Base-by-base conservation (phyloP, 257 asterid species). In the Nicotiana undulata region DNA sequence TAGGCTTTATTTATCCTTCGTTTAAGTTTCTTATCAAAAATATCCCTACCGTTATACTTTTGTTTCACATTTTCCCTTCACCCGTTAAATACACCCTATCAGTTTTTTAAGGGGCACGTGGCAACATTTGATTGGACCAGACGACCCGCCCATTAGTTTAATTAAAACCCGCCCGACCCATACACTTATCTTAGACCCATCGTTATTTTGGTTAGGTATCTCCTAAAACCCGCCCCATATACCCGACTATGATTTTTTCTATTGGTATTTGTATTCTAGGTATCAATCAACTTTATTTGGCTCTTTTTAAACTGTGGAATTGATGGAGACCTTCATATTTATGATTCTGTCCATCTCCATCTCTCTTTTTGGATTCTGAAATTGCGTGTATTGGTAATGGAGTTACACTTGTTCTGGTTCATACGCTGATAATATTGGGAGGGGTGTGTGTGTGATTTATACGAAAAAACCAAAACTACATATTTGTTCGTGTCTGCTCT, bases 201-300 rank as follows among this genome's bases (percentile, higher is more conserved):
- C n/a, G n/a, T n/a, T n/a, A n/a, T n/a, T n/a, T n/a, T n/a, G n/a
- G n/a, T n/a, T n/a, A n/a, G n/a, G n/a, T n/a, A n/a, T n/a, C n/a
- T n/a, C n/a, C n/a, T n/a, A n/a, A n/a, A n/a, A n/a, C n/a, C n/a
- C n/a, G n/a, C n/a, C n/a, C n/a, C n/a, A 68, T 68, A 3, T 37
- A n/a, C 56, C 52, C 31, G 6, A 40, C 31, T n/a, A 20, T 40
- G 76, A 20, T 11, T 15, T 37, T n/a, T 67, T 22, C 22, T 5
- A 4, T 72, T 46, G 37, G 22, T 72, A 6, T 22, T 72, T 77
- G 22, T 20, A 34, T 67, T 82, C 77, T 86, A 93, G 98, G 99
- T 95, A 95, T 83, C 99, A 93, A 68, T 92, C 99, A 44, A 91
- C 99, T 66, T 84, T 95, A 79, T 92, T 92, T 81, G 99, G 99